These are phyloP conservation scores for Geosmithia flava DNA, from an alignment of 2,329 filamentous ascomycete genomes.

Conservation along the genomic window DNA sequence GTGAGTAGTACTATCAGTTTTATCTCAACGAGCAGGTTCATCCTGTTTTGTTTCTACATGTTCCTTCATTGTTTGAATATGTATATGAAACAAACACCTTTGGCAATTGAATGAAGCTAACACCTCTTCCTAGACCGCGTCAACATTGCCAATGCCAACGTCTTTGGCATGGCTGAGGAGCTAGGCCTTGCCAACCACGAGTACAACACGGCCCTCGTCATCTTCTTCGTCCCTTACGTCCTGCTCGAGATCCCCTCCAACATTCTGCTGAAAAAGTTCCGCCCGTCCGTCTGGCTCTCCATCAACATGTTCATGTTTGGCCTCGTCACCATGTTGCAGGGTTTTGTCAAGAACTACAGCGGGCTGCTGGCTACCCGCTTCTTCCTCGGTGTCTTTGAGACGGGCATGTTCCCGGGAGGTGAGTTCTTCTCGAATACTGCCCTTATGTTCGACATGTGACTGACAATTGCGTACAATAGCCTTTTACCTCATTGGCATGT, in stretches of 20 bases:
- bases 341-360: conserved; percentile 63
- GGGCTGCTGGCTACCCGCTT: conserved; percentile 72
- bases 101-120: not conserved
- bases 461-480: conserved; percentile 11
- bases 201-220: conserved; percentile 66
- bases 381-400: conserved; percentile 69
- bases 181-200: conserved; percentile 44
- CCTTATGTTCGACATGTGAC: conserved; percentile 24
- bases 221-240: conserved; percentile 74
- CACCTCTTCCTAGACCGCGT: conserved; percentile 39
- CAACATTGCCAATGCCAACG: conserved; percentile 67
- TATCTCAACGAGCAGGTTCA: no score
- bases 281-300: conserved; percentile 49
- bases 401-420: conserved; percentile 51
- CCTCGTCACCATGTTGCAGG: conserved; percentile 62
- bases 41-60: no score
- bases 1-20: conserved; percentile 15
- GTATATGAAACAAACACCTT: not conserved
- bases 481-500: conserved; percentile 71
- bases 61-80: no score
- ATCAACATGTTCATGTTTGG: conserved; percentile 80
- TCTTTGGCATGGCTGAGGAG: conserved; percentile 53
- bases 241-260: conserved; percentile 54
- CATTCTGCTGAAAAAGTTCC: conserved; percentile 14
- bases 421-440: conserved; percentile 31